A percentile compares a stretch with the other conserved stretches of the same genome.
phyloP scores from a whole-genome alignment of 257 asterid species.

The Solanum boliviense region DNA sequence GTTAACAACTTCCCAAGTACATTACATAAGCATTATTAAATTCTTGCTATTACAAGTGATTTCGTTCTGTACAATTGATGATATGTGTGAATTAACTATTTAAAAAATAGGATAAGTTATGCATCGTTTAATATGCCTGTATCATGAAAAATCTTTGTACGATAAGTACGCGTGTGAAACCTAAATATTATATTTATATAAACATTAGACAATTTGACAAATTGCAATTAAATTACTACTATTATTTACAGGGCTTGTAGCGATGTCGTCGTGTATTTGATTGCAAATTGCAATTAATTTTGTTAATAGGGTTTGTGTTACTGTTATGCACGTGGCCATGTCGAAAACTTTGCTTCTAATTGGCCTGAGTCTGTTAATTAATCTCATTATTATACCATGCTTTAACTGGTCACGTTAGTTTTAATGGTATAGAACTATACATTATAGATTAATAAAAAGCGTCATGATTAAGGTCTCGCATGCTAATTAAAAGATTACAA shows the following conservation, averaged over 20 bases:
- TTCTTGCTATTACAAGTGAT: not conserved
- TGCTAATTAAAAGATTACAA: not conserved
- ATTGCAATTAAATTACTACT: not conserved
- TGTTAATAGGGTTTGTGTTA: not conserved
- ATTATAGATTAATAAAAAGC: not conserved
- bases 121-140: not conserved
- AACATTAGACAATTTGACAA: not conserved
- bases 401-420: not conserved
- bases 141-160: not conserved
- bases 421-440: not conserved
- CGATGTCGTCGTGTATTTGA: not conserved
- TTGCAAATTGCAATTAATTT: not conserved
- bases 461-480: not conserved
- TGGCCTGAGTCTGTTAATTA: not conserved
- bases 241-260: not conserved
- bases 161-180: not conserved
- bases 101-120: not conserved
- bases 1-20: not conserved
- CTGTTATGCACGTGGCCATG: slow-evolving; percentile 32
- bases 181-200: not conserved
- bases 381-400: not conserved
- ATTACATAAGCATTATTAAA: not conserved
- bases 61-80: too few species aligned
- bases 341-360: slow-evolving; percentile 9
- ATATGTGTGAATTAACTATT: not conserved